phyloP scores from a whole-genome alignment of 2,329 filamentous ascomycete species.

The Ceratocystis diversiconidia region DNA sequence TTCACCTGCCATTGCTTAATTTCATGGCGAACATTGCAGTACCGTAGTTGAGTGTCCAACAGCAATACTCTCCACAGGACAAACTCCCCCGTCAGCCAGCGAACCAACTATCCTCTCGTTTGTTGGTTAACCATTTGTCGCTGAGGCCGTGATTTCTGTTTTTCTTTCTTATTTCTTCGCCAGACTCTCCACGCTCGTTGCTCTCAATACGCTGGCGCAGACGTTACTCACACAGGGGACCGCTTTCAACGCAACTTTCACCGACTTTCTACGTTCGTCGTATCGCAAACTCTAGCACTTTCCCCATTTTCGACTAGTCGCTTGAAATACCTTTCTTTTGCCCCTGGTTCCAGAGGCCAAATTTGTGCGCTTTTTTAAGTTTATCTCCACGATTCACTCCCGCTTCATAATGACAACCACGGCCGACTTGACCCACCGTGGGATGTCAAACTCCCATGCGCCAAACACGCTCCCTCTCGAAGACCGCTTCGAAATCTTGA shows the following conservation, averaged over 20 bases:
- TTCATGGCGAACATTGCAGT: slow-evolving; percentile 11
- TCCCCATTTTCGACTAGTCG: slow-evolving; percentile 12
- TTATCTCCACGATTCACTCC: background rate
- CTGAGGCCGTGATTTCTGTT: slow-evolving; percentile 17
- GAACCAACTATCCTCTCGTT: background rate
- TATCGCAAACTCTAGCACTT: background rate
- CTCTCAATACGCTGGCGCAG: slow-evolving; percentile 1
- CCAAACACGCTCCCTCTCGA: slow-evolving; percentile 52
- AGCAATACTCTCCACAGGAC: slow-evolving; percentile 12
- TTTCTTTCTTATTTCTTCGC: slow-evolving; percentile 9
- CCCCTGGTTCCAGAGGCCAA: slow-evolving; percentile 6
- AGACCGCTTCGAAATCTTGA: slow-evolving; percentile 90
- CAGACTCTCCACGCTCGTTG: slow-evolving; percentile 1
- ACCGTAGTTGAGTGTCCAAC: slow-evolving; percentile 8
- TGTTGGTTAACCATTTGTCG: slow-evolving; percentile 19
- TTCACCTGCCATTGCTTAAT: background rate
- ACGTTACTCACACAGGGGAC: background rate
- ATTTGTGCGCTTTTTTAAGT: slow-evolving; percentile 19
- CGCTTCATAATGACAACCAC: slow-evolving; percentile 22
- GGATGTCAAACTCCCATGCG: slow-evolving; percentile 42
- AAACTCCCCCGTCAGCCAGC: background rate
- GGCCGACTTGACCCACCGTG: slow-evolving; percentile 58
- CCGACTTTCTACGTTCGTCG: background rate
- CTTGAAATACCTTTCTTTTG: background rate
- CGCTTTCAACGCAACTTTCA: background rate